These are phyloP conservation scores for Corinectria fuckeliana DNA, from an alignment of 2,329 filamentous ascomycete genomes.

Conservation along the genomic window DNA sequence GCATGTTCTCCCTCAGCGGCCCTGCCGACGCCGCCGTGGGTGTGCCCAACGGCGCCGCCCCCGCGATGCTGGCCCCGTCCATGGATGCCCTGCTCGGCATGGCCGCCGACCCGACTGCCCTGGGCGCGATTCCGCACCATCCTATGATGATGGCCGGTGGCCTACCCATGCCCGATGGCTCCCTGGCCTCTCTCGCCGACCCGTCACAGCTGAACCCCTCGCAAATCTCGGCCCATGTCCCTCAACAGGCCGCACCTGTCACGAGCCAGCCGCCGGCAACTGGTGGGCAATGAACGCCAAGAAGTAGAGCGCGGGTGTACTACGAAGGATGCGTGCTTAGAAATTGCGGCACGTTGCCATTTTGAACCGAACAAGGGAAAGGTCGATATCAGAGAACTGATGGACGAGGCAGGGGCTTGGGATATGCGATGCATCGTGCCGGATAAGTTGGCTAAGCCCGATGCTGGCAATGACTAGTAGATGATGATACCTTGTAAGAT, in stretches of 20 bases:
- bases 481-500: slow-evolving; percentile 38
- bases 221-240: slow-evolving; percentile 7
- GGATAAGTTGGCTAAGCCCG: neutral
- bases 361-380: neutral
- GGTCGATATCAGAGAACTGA: neutral
- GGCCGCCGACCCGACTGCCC: slow-evolving; percentile 30
- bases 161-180: slow-evolving; percentile 24
- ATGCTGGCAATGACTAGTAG: slow-evolving; percentile 23
- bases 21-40: slow-evolving; percentile 19
- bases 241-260: slow-evolving; percentile 11
- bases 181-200: slow-evolving; percentile 18
- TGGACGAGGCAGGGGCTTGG: neutral
- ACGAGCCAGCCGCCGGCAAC: slow-evolving; percentile 20
- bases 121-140: slow-evolving; percentile 35
- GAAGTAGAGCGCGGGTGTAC: slow-evolving; percentile 10
- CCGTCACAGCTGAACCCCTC: slow-evolving; percentile 22
- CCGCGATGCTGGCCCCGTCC: slow-evolving; percentile 32
- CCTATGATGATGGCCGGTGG: slow-evolving; percentile 33
- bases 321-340: neutral
- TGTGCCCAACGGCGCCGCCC: slow-evolving; percentile 31
- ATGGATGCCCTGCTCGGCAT: slow-evolving; percentile 34
- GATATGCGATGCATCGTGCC: slow-evolving; percentile 6
- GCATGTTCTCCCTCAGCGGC: slow-evolving; percentile 48
- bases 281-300: slow-evolving; percentile 15
- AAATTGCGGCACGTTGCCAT: neutral